These are phyloP conservation scores for Mycena vulgaris DNA, from an alignment of 768 basidiomycete species.

Conservation along the genomic window DNA sequence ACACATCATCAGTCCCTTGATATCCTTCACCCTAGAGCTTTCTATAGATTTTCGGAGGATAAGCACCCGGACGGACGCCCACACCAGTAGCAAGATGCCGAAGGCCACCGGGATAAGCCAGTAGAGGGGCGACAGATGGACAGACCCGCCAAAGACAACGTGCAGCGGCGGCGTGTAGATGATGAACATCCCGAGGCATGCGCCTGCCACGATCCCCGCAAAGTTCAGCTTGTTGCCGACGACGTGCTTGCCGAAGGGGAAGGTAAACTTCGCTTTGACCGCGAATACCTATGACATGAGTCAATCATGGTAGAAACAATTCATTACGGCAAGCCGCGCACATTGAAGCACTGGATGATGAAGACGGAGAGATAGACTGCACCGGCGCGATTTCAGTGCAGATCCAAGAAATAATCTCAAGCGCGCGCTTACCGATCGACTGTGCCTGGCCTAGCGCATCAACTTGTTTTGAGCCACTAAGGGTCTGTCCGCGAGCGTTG, in stretches of 20 bases:
- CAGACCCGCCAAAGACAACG: slow-evolving; percentile 76
- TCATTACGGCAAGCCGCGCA: slow-evolving; percentile 41
- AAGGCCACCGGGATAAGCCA: slow-evolving; percentile 79
- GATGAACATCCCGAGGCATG: slow-evolving; percentile 76
- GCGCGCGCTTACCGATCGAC: slow-evolving; percentile 62
- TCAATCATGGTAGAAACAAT: not conserved
- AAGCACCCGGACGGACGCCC: slow-evolving; percentile 73
- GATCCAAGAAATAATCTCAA: not conserved
- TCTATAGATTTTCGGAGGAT: slow-evolving; percentile 70
- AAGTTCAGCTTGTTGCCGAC: slow-evolving; percentile 78
- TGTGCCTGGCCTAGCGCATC: slow-evolving; percentile 74
- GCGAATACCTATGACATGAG: slow-evolving; percentile 65
- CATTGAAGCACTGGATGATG: slow-evolving; percentile 80
- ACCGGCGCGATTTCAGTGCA: not conserved
- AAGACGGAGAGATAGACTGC: slow-evolving; percentile 76
- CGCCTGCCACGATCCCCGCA: slow-evolving; percentile 72
- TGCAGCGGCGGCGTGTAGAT: slow-evolving; percentile 80
- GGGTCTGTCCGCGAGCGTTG: slow-evolving; percentile 64
- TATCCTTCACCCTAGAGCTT: slow-evolving; percentile 71
- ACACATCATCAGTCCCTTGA: slow-evolving; percentile 82
- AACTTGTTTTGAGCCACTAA: slow-evolving; percentile 65
- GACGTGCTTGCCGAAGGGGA: slow-evolving; percentile 73
- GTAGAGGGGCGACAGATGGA: slow-evolving; percentile 72
- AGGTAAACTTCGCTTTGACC: slow-evolving; percentile 74
- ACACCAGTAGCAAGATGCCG: slow-evolving; percentile 67